Conservation (phyloP, 1,284 basidiomycete genomes). For the Earliella scabrosa region DNA sequence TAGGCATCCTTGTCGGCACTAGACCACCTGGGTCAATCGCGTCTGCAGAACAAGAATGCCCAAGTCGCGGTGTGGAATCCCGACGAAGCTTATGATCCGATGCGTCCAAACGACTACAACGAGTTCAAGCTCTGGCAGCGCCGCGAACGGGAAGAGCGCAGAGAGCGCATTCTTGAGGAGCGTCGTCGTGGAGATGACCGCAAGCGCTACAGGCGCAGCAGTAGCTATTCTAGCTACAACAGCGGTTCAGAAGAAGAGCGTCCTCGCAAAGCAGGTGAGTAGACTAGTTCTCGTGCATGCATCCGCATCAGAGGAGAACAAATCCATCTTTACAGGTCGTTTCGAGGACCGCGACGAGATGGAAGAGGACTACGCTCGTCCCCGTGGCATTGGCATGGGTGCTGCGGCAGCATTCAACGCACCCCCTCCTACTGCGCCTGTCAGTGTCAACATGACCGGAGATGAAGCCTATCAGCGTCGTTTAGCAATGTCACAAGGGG, state of each 20-base stretch:
- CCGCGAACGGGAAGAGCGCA: slow-evolving; percentile 71
- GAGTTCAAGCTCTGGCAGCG: slow-evolving; percentile 82
- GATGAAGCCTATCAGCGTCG: slow-evolving; percentile 65
- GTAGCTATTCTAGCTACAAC: slow-evolving; percentile 65
- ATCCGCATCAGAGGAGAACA: not conserved
- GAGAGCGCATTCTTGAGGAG: slow-evolving; percentile 59
- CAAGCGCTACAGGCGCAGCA: slow-evolving; percentile 60
- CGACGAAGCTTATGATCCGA: slow-evolving; percentile 76
- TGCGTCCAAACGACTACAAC: slow-evolving; percentile 85
- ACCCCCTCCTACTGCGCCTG: slow-evolving; percentile 27
- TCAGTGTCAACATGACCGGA: slow-evolving; percentile 48
- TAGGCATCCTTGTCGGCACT: slow-evolving; percentile 2
- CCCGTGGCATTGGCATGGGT: slow-evolving; percentile 33
- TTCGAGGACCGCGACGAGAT: slow-evolving; percentile 59
- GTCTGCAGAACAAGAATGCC: slow-evolving; percentile 60
- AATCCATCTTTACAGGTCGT: slow-evolving; percentile 47
- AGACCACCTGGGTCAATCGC: not conserved
- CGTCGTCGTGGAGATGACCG: slow-evolving; percentile 59
- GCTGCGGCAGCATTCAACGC: slow-evolving; percentile 30
- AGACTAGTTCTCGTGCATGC: not conserved
- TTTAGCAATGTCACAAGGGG: slow-evolving; percentile 49
- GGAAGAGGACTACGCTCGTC: slow-evolving; percentile 50
- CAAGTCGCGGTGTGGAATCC: slow-evolving; percentile 73
- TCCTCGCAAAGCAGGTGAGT: slow-evolving; percentile 71
- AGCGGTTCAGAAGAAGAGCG: slow-evolving; percentile 70